Evolutionary conservation across 306 rosid species (phyloP).

Genomic region (Hylodesmum podocarpum): DNA sequence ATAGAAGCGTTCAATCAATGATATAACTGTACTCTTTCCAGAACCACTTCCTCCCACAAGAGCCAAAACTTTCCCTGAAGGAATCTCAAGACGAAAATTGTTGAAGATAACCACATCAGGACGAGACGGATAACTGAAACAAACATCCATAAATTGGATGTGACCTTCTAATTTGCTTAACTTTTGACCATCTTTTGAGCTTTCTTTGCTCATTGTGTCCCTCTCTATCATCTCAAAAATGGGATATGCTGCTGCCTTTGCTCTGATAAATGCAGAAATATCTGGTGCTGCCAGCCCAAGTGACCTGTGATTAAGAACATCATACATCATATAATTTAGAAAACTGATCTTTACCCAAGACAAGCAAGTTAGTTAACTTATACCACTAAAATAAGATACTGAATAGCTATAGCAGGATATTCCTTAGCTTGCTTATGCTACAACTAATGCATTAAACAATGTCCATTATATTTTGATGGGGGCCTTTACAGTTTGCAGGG

Average conservation of each 20-base stretch:
- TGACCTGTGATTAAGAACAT: constrained; percentile 55
- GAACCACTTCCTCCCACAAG: constrained; percentile 96
- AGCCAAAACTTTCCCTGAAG: constrained; percentile 77
- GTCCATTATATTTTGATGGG: background rate
- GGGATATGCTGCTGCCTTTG: constrained; percentile 87
- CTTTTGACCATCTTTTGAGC: constrained; percentile 48
- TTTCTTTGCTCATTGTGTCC: constrained; percentile 50
- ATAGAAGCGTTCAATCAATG: constrained; percentile 85
- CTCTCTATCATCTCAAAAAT: constrained; percentile 89
- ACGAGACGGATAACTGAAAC: constrained; percentile 86
- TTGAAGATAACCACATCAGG: constrained; percentile 63
- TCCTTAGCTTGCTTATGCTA: background rate
- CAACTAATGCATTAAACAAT: background rate
- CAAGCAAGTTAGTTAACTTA: background rate
- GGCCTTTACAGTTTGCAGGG: background rate
- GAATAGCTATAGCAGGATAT: background rate
- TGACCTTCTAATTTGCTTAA: constrained; percentile 61
- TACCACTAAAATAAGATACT: background rate
- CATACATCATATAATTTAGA: background rate
- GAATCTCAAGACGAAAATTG: constrained; percentile 67
- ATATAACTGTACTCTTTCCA: constrained; percentile 81
- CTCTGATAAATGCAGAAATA: constrained; percentile 74
- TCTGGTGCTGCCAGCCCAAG: constrained; percentile 92
- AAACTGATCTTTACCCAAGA: background rate
- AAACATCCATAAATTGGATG: constrained; percentile 63